Conservation (phyloP, 805 yeast genomes). For the Candida berthetii region DNA sequence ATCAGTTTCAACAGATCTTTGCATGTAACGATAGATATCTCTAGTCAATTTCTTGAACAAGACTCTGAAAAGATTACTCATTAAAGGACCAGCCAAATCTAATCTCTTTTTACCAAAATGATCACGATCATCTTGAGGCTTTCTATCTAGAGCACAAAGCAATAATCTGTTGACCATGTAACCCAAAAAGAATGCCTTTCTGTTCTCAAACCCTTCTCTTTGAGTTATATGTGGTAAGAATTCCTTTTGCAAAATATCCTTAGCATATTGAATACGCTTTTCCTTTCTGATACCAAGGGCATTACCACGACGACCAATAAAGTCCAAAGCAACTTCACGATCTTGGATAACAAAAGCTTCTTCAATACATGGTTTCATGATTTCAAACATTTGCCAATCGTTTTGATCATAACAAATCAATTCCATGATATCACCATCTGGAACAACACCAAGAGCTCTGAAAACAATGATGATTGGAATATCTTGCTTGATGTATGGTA, state of each 20-base stretch:
- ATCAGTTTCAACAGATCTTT: constrained; percentile 96
- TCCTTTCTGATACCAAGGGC: constrained; percentile 95
- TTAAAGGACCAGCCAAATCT: constrained; percentile 96
- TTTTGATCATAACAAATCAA: constrained; percentile 96
- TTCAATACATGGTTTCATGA: constrained; percentile 98
- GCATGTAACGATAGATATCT: constrained; percentile 97
- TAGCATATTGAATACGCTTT: constrained; percentile 96
- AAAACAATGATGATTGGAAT: constrained; percentile 96
- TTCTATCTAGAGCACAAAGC: constrained; percentile 93
- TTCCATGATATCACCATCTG: constrained; percentile 97
- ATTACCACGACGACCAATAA: constrained; percentile 97
- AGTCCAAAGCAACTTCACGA: constrained; percentile 95
- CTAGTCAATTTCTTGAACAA: constrained; percentile 91
- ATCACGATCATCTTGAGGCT: constrained; percentile 98
- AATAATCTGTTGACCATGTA: constrained; percentile 95
- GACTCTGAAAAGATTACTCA: constrained; percentile 92
- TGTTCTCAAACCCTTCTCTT: constrained; percentile 92
- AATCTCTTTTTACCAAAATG: constrained; percentile 98
- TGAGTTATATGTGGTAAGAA: constrained; percentile 96
- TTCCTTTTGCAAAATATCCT: constrained; percentile 94
- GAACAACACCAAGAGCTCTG: constrained; percentile 96
- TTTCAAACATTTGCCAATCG: constrained; percentile 99
- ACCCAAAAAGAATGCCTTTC: constrained; percentile 96
- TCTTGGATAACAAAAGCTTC: constrained; percentile 98
- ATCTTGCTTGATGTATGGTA: constrained; percentile 95